phyloP scores from a whole-genome alignment of 73 alveolate species.

The Paramecium sexaurelia region DNA sequence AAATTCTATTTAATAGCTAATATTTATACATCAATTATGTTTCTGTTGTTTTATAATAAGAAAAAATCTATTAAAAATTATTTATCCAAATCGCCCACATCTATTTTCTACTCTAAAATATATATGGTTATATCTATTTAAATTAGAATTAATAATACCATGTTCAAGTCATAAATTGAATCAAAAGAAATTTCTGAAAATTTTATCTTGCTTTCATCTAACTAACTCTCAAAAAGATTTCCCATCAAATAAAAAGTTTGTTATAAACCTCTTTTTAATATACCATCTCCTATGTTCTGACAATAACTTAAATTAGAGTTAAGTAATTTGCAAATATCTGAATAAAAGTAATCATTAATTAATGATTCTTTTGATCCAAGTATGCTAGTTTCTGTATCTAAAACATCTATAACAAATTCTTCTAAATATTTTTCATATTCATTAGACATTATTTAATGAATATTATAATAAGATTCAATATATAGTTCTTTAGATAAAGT shows the following conservation, averaged over 20 bases:
- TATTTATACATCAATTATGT: neutral
- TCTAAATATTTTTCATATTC: neutral
- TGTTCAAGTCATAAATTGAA: neutral
- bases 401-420: neutral
- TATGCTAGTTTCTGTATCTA: neutral
- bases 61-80: neutral
- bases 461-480: neutral
- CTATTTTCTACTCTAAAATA: neutral
- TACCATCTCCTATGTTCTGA: neutral
- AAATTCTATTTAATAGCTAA: neutral
- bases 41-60: neutral
- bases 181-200: neutral
- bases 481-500: neutral
- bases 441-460: neutral
- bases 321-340: neutral
- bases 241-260: neutral
- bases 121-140: neutral
- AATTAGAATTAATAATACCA: neutral
- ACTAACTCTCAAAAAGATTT: neutral
- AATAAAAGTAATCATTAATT: neutral
- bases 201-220: neutral
- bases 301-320: neutral
- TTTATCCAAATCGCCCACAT: constrained; percentile 19
- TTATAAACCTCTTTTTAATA: neutral
- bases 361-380: neutral